These are phyloP conservation scores for Fusarium torulosum DNA, from an alignment of 2,329 filamentous ascomycete genomes.

Conservation along the genomic window DNA sequence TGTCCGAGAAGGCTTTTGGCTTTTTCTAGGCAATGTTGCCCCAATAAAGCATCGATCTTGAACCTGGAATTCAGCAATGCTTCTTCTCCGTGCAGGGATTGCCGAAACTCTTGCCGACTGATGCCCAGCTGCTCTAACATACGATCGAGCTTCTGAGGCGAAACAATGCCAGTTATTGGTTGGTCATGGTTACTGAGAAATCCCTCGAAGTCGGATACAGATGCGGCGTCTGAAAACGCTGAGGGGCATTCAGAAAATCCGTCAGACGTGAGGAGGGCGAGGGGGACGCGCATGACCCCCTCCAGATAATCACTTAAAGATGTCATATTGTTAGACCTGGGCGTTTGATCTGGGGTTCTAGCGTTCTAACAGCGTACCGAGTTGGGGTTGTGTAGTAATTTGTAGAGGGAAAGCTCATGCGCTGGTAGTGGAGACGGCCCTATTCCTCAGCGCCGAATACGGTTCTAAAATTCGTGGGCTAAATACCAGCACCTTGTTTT, in stretches of 20 bases:
- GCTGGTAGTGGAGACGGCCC: no score
- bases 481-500: no score
- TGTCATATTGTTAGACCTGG: no score
- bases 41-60: conserved; percentile 3
- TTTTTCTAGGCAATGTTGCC: conserved; percentile 3
- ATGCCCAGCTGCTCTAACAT: background rate
- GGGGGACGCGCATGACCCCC: conserved; percentile 8
- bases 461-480: no score
- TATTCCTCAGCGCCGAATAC: no score
- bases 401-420: no score
- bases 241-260: conserved; percentile 16
- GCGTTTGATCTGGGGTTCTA: no score
- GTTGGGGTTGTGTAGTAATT: no score
- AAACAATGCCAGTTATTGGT: conserved; percentile 18
- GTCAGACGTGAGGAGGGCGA: conserved; percentile 17
- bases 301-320: conserved; percentile 10
- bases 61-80: background rate
- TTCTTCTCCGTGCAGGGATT: background rate
- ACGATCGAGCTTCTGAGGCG: conserved; percentile 1
- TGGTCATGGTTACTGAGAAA: conserved; percentile 8
- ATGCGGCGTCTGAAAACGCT: conserved; percentile 5
- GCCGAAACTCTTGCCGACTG: background rate
- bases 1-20: conserved; percentile 1
- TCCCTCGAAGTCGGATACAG: conserved; percentile 4
- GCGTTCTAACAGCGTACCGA: no score